Conservation (phyloP, 1,139 yeast genomes). For the Kazachstania sp. region DNA sequence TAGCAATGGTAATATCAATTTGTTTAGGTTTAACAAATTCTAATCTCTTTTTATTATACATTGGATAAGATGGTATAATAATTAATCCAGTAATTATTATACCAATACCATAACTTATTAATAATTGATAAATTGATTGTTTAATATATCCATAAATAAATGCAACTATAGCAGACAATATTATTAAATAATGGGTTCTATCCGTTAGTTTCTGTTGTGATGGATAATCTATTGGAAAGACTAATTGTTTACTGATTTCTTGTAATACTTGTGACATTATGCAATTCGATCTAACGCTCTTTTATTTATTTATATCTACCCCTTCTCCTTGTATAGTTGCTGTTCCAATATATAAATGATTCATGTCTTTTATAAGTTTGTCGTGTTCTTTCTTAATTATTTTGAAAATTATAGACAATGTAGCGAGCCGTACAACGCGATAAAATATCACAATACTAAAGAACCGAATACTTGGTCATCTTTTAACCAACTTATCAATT, state of each 20-base stretch:
- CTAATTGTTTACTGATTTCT: slow-evolving; percentile 19
- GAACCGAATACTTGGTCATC: slow-evolving; percentile 13
- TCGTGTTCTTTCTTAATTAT: background rate
- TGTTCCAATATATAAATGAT: background rate
- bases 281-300: background rate
- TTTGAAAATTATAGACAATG: background rate
- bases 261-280: slow-evolving; percentile 18
- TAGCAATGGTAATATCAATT: background rate
- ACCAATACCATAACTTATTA: background rate
- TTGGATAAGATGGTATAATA: background rate
- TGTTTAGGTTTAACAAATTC: background rate
- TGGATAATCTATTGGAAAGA: slow-evolving; percentile 28
- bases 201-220: slow-evolving; percentile 17
- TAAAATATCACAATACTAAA: background rate
- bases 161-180: slow-evolving; percentile 17
- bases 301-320: background rate
- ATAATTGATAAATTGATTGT: slow-evolving; percentile 13
- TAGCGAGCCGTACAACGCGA: background rate
- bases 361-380: background rate
- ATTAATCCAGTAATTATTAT: background rate
- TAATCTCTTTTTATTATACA: background rate
- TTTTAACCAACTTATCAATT: slow-evolving; percentile 16
- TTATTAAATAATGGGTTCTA: slow-evolving; percentile 12
- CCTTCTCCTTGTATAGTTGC: no score
- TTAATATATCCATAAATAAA: slow-evolving; percentile 20